Evolutionary conservation across 257 asterid species (phyloP).

Genomic region (Nicotiana tabacum): DNA sequence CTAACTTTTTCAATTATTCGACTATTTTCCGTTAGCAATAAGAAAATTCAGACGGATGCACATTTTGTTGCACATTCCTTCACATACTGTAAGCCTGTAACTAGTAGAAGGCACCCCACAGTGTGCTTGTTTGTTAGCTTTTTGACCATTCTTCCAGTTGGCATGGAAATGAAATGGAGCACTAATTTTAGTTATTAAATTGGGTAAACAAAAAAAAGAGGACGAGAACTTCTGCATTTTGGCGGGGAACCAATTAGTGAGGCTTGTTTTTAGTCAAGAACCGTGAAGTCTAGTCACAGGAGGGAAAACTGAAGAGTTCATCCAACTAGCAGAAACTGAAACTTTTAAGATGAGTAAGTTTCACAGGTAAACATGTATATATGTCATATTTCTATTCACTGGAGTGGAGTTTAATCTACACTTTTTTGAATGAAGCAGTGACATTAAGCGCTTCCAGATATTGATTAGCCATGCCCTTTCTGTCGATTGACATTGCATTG

Average conservation of each 20-base stretch:
- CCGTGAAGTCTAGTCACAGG: not conserved
- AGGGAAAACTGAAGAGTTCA: no score
- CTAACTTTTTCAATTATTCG: not conserved
- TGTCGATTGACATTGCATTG: not conserved
- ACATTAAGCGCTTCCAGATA: no score
- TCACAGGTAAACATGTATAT: no score
- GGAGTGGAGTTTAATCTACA: no score
- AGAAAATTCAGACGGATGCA: not conserved
- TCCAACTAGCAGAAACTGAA: no score
- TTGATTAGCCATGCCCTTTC: no score
- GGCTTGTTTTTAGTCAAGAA: not conserved
- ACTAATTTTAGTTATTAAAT: not conserved
- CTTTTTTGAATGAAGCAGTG: no score
- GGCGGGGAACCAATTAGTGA: not conserved
- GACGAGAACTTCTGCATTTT: not conserved
- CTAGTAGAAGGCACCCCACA: no score
- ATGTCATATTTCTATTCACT: no score
- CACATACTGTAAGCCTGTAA: not conserved
- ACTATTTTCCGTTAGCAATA: not conserved
- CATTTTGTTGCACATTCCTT: not conserved
- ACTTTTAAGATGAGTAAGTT: no score
- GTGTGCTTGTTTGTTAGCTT: not conserved
- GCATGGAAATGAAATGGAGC: not conserved
- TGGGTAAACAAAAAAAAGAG: not conserved
- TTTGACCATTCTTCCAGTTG: not conserved